These are phyloP conservation scores for Dimocarpus longan DNA, from an alignment of 345 rosid genomes.

Conservation along the genomic window DNA sequence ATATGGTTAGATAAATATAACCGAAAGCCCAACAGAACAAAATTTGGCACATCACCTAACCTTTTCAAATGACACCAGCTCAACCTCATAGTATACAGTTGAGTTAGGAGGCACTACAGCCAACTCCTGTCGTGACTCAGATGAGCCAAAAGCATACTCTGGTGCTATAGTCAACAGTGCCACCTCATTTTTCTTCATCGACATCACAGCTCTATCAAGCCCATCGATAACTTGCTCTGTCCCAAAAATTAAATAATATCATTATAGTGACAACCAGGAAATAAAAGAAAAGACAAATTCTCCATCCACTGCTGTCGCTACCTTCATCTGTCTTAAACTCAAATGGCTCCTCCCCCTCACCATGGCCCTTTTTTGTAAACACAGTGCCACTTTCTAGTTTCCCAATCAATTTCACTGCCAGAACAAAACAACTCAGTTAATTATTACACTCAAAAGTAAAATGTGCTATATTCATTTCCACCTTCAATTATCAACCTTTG, in stretches of 20 bases:
- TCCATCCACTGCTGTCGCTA: constrained; percentile 16
- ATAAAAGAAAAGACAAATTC: not conserved
- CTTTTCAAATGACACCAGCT: constrained; percentile 75
- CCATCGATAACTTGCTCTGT: constrained; percentile 93
- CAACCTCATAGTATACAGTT: constrained; percentile 72
- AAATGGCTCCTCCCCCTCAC: constrained; percentile 57
- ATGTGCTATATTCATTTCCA: not conserved
- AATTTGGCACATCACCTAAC: constrained; percentile 31
- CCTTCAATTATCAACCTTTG: constrained; percentile 43
- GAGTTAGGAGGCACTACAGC: constrained; percentile 77
- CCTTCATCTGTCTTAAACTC: constrained; percentile 95
- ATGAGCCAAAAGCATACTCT: constrained; percentile 81
- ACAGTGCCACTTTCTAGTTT: constrained; percentile 80
- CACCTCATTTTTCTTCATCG: constrained; percentile 92
- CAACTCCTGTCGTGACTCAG: constrained; percentile 72
- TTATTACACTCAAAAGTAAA: not conserved
- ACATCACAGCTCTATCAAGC: constrained; percentile 75
- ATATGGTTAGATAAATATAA: not conserved
- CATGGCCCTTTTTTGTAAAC: constrained; percentile 77
- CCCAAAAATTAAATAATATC: not conserved
- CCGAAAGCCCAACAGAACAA: not conserved
- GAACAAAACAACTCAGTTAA: not conserved
- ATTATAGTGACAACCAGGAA: not conserved
- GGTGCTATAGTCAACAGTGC: constrained; percentile 72
- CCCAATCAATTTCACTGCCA: constrained; percentile 84